A percentile compares a stretch with the other conserved stretches of the same genome.
Evolutionary conservation across 768 basidiomycete genomes (phyloP).

Genomic region (Tricholoma bakamatsutake): DNA sequence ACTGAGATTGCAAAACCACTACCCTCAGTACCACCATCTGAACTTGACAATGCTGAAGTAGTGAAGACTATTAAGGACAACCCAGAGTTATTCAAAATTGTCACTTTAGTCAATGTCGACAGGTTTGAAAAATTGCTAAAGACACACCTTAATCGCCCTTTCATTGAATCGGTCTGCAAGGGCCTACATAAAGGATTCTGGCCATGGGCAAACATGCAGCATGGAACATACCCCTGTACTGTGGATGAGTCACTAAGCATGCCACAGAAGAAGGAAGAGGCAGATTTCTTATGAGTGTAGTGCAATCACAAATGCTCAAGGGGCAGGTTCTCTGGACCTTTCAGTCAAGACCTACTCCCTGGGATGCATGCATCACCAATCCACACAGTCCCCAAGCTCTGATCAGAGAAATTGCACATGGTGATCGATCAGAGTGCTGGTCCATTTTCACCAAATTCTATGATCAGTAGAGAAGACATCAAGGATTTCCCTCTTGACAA

Average conservation of each 20-base stretch:
- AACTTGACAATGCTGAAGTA: too few relatives aligned
- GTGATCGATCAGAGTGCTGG: neutral
- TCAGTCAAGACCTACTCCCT: conserved; percentile 1
- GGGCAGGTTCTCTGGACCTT: neutral
- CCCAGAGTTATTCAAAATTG: too few relatives aligned
- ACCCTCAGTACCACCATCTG: too few relatives aligned
- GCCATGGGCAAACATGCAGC: too few relatives aligned
- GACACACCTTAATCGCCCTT: too few relatives aligned
- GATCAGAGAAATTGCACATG: neutral
- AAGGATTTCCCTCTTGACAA: neutral
- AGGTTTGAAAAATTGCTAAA: too few relatives aligned
- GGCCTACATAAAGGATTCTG: too few relatives aligned
- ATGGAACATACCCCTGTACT: neutral
- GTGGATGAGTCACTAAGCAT: neutral
- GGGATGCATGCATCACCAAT: conserved; percentile 21
- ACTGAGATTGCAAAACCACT: too few relatives aligned
- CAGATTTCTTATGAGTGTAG: neutral
- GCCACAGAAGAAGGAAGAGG: neutral
- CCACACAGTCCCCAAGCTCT: conserved; percentile 18
- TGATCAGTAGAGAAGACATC: neutral
- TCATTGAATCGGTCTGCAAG: too few relatives aligned
- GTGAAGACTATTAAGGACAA: too few relatives aligned
- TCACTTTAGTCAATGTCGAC: too few relatives aligned
- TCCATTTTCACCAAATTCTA: neutral
- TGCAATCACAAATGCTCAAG: neutral